Conservation (phyloP, 2,329 filamentous ascomycete species). For the Colletotrichum cordylinicola region DNA sequence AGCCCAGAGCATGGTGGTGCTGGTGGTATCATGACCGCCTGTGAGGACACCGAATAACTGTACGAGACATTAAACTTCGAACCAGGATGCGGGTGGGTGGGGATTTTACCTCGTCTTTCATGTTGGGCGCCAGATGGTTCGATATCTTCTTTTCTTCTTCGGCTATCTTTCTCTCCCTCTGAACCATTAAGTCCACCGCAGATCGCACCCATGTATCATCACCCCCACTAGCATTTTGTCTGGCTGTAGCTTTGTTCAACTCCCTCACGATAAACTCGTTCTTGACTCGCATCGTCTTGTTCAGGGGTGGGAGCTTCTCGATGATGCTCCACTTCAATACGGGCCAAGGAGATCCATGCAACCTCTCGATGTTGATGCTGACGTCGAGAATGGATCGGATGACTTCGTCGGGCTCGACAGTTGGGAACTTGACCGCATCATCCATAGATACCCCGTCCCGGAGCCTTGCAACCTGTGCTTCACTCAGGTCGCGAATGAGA, state of each 20-base stretch:
- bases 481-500: neutral
- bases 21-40: constrained; percentile 34
- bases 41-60: constrained; percentile 33
- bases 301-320: neutral
- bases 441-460: neutral
- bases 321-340: neutral
- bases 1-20: constrained; percentile 32
- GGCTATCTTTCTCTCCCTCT: constrained; percentile 11
- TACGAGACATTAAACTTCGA: neutral
- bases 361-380: neutral
- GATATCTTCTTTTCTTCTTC: neutral
- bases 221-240: neutral
- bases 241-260: neutral
- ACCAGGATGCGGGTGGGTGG: neutral
- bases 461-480: neutral
- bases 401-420: neutral
- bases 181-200: constrained; percentile 17
- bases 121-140: neutral
- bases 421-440: neutral
- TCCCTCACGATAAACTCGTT: neutral
- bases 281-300: neutral
- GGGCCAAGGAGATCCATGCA: neutral
- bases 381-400: neutral
- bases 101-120: constrained; percentile 7
- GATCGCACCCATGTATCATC: constrained; percentile 5